phyloP scores from a whole-genome alignment of 495 filamentous ascomycete genomes.

The Xylaria intraflava region DNA sequence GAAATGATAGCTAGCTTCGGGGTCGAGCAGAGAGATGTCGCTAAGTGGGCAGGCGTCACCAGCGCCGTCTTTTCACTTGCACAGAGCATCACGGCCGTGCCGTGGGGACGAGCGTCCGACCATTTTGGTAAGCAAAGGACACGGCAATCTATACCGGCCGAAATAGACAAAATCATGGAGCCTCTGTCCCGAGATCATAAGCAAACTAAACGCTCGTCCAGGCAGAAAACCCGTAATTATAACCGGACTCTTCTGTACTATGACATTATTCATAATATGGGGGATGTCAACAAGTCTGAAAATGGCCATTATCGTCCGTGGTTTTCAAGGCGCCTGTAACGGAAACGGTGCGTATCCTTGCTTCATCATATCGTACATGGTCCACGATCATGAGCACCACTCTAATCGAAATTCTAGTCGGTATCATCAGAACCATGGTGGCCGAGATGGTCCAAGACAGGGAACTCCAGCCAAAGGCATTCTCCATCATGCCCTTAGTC shows the following conservation, averaged over 20 bases:
- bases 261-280: constrained; percentile 65
- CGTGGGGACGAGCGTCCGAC: constrained; percentile 77
- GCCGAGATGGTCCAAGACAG: constrained; percentile 74
- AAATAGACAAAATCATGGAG: not conserved
- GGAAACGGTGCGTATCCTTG: constrained; percentile 48
- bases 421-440: constrained; percentile 64
- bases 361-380: not conserved
- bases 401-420: constrained; percentile 33
- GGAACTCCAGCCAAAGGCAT: constrained; percentile 74
- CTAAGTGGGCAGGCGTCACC: constrained; percentile 68
- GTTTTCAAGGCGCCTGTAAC: constrained; percentile 58
- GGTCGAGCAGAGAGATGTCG: constrained; percentile 63
- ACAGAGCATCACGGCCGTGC: constrained; percentile 65
- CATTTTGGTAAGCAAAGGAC: constrained; percentile 34
- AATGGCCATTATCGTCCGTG: constrained; percentile 65
- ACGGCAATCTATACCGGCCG: not conserved
- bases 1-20: constrained; percentile 82
- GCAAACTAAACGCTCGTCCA: not conserved
- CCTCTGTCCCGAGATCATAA: not conserved
- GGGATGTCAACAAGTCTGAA: constrained; percentile 67
- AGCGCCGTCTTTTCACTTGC: constrained; percentile 65
- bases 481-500: constrained; percentile 76
- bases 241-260: constrained; percentile 61
- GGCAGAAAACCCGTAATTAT: constrained; percentile 71
- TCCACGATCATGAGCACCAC: not conserved